Evolutionary conservation across 371 early-diverging fungal genomes (phyloP).

Genomic region (Actinomucor elegans): DNA sequence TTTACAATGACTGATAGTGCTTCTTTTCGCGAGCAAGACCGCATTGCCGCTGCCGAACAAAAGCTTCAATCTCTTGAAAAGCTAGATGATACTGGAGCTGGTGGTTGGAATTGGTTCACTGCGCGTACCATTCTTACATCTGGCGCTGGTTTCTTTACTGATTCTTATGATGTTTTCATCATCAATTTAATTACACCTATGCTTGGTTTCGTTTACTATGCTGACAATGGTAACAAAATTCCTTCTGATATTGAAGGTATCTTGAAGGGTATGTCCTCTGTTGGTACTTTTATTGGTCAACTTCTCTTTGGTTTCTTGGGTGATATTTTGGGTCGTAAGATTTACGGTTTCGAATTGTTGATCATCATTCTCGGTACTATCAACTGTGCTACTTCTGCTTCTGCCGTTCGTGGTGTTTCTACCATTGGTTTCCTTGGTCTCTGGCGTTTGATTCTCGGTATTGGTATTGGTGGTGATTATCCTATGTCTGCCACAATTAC

Average conservation of each 20-base stretch:
- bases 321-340: conserved; percentile 81
- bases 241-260: conserved; percentile 68
- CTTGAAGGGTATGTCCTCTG: conserved; percentile 79
- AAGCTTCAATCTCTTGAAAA: conserved; percentile 39
- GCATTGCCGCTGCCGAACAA: conserved; percentile 30
- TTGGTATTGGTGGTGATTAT: conserved; percentile 89
- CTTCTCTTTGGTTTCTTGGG: conserved; percentile 84
- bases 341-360: conserved; percentile 86
- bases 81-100: conserved; percentile 31
- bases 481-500: conserved; percentile 85
- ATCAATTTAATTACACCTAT: conserved; percentile 80
- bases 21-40: conserved; percentile 27
- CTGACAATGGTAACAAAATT: conserved; percentile 52
- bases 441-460: conserved; percentile 83
- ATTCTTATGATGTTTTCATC: conserved; percentile 87
- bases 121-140: conserved; percentile 80
- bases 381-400: conserved; percentile 76
- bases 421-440: conserved; percentile 74
- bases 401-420: conserved; percentile 64
- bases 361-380: conserved; percentile 79
- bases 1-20: conserved; percentile 15
- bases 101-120: conserved; percentile 72
- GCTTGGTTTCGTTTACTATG: conserved; percentile 76
- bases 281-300: conserved; percentile 86
- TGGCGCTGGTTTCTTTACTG: conserved; percentile 88